Evolutionary conservation across 805 yeast species (phyloP).

Genomic region (Candida arabinofermentans): DNA sequence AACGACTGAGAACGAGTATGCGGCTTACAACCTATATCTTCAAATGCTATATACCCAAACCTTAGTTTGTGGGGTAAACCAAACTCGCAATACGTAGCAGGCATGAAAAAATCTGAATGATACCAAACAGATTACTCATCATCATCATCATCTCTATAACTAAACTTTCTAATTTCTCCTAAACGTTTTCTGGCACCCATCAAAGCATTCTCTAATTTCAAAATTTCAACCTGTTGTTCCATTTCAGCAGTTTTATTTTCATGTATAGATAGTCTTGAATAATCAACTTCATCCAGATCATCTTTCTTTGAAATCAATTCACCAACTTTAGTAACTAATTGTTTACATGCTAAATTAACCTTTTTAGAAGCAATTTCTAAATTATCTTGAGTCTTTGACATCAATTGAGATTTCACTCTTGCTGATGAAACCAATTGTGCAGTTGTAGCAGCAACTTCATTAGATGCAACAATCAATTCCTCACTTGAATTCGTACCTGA

Average conservation of each 20-base stretch:
- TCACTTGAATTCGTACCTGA: slow-evolving; percentile 61
- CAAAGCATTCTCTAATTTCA: slow-evolving; percentile 75
- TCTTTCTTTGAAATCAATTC: slow-evolving; percentile 25
- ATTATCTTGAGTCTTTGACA: slow-evolving; percentile 71
- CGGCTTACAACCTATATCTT: too few relatives aligned
- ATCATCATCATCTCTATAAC: slow-evolving; percentile 64
- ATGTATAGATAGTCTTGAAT: slow-evolving; percentile 62
- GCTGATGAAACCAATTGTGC: slow-evolving; percentile 92
- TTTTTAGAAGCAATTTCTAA: slow-evolving; percentile 65
- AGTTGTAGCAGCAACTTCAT: slow-evolving; percentile 88
- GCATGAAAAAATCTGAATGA: not conserved
- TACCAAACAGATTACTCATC: slow-evolving; percentile 19
- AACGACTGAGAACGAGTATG: too few relatives aligned
- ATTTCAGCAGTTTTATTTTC: slow-evolving; percentile 83
- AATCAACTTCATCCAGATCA: slow-evolving; percentile 48
- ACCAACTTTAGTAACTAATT: slow-evolving; percentile 60
- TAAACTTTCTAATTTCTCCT: slow-evolving; percentile 78
- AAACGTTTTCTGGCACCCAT: slow-evolving; percentile 70
- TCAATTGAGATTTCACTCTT: slow-evolving; percentile 74
- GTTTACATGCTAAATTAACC: slow-evolving; percentile 74
- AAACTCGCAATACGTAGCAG: not conserved
- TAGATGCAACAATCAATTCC: slow-evolving; percentile 83
- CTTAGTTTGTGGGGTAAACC: too few relatives aligned
- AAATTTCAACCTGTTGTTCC: slow-evolving; percentile 90
- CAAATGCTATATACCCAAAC: too few relatives aligned